phyloP scores from a whole-genome alignment of 192 early-diverging fungal species.

The Pilaira anomala region DNA sequence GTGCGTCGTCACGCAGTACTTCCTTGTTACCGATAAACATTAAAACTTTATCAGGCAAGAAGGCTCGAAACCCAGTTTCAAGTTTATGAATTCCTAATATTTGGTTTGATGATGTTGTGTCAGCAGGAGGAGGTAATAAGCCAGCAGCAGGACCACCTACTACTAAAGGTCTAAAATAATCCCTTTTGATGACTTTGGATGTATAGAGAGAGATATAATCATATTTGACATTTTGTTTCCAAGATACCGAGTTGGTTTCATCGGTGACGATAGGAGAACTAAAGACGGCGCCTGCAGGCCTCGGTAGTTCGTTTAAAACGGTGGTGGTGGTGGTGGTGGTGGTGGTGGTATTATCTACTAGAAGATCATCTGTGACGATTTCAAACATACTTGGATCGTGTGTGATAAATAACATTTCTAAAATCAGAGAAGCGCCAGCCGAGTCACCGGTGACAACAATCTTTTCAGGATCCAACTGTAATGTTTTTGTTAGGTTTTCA shows the following conservation, averaged over 20 bases:
- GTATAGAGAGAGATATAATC: slow-evolving; percentile 37
- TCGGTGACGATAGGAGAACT: slow-evolving; percentile 37
- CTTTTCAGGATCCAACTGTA: slow-evolving; percentile 21
- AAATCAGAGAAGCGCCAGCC: slow-evolving; percentile 24
- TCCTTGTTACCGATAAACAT: slow-evolving; percentile 33
- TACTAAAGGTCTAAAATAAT: slow-evolving; percentile 26
- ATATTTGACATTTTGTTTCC: slow-evolving; percentile 32
- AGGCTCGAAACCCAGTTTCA: slow-evolving; percentile 29
- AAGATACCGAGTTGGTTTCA: slow-evolving; percentile 31
- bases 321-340: no score
- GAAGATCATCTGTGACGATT: slow-evolving; percentile 29
- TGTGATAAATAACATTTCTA: slow-evolving; percentile 36
- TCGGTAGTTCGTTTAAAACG: slow-evolving; percentile 24
- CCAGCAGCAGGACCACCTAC: neutral
- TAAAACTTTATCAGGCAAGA: slow-evolving; percentile 24
- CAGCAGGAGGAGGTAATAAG: neutral
- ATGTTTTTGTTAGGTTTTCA: slow-evolving; percentile 27
- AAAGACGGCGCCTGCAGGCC: slow-evolving; percentile 34
- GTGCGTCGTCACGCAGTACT: slow-evolving; percentile 33
- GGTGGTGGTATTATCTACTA: neutral
- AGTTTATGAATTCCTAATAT: slow-evolving; percentile 30
- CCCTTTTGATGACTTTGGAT: slow-evolving; percentile 35
- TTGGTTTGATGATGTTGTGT: neutral
- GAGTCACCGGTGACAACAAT: slow-evolving; percentile 35
- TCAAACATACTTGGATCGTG: slow-evolving; percentile 39